Conservation (phyloP, 768 basidiomycete genomes). For the Lactarius quietus region DNA sequence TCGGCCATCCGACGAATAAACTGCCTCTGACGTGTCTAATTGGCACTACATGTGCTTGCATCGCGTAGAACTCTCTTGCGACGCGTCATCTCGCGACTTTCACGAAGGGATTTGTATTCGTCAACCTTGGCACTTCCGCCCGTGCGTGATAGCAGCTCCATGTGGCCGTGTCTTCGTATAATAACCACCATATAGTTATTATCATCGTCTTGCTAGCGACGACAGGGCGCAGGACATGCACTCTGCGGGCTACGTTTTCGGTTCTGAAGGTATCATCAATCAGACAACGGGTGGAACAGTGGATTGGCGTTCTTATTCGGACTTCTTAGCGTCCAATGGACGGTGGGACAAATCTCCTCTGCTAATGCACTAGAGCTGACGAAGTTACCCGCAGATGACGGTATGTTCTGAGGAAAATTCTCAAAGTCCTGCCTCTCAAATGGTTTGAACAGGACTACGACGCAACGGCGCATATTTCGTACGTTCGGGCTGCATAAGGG, state of each 20-base stretch:
- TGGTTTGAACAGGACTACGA: constrained; percentile 58
- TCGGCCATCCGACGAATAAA: not conserved
- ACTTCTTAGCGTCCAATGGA: constrained; percentile 84
- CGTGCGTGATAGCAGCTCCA: constrained; percentile 37
- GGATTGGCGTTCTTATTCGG: constrained; percentile 85
- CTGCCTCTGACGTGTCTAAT: not conserved
- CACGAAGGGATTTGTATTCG: constrained; percentile 77
- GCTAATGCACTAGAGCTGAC: not conserved
- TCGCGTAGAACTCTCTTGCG: constrained; percentile 57
- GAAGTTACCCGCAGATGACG: constrained; percentile 47
- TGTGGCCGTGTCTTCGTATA: not conserved
- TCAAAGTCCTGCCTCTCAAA: constrained; percentile 10
- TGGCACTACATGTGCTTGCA: not conserved
- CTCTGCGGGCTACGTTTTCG: constrained; percentile 74
- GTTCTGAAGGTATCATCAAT: constrained; percentile 67
- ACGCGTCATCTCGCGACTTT: constrained; percentile 72
- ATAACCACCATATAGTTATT: constrained; percentile 51
- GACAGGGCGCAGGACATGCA: constrained; percentile 78
- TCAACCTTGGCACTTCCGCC: constrained; percentile 79
- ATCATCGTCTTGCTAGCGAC: constrained; percentile 79
- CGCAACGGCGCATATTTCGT: constrained; percentile 81
- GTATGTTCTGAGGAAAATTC: constrained; percentile 35
- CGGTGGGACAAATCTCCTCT: constrained; percentile 42
- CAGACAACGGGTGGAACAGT: constrained; percentile 71
- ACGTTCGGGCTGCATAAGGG: constrained; percentile 33